phyloP scores from a whole-genome alignment of 2,329 filamentous ascomycete genomes.

The Pyrenophora seminiperda region DNA sequence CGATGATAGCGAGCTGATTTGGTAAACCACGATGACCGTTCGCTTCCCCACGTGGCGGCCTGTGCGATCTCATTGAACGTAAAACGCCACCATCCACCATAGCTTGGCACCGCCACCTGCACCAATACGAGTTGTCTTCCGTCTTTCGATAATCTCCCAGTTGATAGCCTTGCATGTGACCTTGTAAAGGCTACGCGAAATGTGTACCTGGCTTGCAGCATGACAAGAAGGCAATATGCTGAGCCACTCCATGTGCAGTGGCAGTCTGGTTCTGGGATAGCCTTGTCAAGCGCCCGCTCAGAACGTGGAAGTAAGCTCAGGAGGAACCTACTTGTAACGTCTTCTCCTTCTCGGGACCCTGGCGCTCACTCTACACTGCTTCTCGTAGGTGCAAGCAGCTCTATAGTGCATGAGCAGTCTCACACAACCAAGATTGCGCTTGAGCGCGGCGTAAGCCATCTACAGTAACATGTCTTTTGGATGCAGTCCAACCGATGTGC shows the following conservation, averaged over 20 bases:
- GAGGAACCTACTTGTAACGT: conserved; percentile 15
- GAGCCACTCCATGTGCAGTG: conserved; percentile 19
- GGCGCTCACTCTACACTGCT: conserved; percentile 23
- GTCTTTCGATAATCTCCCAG: conserved; percentile 6
- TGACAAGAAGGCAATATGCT: conserved; percentile 19
- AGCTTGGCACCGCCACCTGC: conserved; percentile 16
- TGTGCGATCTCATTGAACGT: conserved; percentile 27
- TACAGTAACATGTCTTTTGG: conserved; percentile 42
- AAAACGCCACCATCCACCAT: conserved; percentile 6
- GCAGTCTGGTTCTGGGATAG: conserved; percentile 18
- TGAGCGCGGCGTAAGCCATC: conserved; percentile 31
- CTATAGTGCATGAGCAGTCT: conserved; percentile 31
- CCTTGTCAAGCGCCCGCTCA: conserved; percentile 10
- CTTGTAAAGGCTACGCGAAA: conserved; percentile 10
- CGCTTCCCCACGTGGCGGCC: conserved; percentile 31
- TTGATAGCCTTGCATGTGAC: conserved; percentile 8
- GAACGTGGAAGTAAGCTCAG: conserved; percentile 15
- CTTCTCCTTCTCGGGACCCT: conserved; percentile 13
- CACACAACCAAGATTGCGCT: conserved; percentile 27
- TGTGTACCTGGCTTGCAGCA: conserved; percentile 14
- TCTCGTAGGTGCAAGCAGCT: conserved; percentile 7
- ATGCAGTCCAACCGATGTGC: conserved; percentile 37
- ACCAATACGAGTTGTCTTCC: conserved; percentile 16
- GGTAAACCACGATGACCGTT: conserved; percentile 17
- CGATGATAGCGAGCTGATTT: not conserved